These are phyloP conservation scores for Apostasia shenzhenica DNA, from an alignment of 106 monocot genomes.

Conservation along the genomic window DNA sequence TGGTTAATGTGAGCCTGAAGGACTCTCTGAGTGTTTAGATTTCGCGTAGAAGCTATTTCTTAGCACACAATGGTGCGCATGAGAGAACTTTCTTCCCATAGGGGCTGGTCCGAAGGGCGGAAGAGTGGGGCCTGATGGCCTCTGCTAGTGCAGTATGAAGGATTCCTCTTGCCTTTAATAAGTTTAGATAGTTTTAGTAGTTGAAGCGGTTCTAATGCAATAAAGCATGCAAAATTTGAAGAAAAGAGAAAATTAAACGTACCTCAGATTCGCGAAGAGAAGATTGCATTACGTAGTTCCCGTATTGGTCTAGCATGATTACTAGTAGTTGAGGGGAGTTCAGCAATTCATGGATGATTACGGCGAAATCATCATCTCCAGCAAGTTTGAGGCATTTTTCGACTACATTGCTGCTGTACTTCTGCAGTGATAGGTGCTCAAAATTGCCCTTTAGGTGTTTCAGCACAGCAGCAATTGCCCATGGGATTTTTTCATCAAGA, in stretches of 20 bases:
- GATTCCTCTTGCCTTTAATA: background rate
- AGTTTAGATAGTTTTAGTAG: background rate
- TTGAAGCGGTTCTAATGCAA: background rate
- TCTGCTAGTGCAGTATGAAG: slow-evolving; percentile 21
- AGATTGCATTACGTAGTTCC: slow-evolving; percentile 30
- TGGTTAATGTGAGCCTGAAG: too few relatives aligned
- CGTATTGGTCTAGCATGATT: slow-evolving; percentile 17
- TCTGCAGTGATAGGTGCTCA: slow-evolving; percentile 16
- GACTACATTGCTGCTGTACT: slow-evolving; percentile 29
- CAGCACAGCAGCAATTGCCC: background rate
- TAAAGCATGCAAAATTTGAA: background rate
- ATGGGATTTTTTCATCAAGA: slow-evolving; percentile 4
- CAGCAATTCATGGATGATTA: slow-evolving; percentile 21
- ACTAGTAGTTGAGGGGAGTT: background rate
- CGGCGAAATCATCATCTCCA: background rate
- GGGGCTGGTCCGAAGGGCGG: slow-evolving; percentile 10
- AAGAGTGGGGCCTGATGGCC: slow-evolving; percentile 19
- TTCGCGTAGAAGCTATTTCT: too few relatives aligned
- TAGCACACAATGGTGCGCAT: too few relatives aligned
- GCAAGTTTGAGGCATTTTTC: slow-evolving; percentile 23
- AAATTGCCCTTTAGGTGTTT: slow-evolving; percentile 12
- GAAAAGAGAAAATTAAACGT: background rate
- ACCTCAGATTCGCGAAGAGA: slow-evolving; percentile 16
- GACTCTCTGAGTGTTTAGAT: too few relatives aligned
- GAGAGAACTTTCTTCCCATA: slow-evolving; percentile 34